A percentile compares a stretch with the other conserved stretches of the same genome.
phyloP scores from a whole-genome alignment of 2,329 filamentous ascomycete genomes.

The Nemania sp. region DNA sequence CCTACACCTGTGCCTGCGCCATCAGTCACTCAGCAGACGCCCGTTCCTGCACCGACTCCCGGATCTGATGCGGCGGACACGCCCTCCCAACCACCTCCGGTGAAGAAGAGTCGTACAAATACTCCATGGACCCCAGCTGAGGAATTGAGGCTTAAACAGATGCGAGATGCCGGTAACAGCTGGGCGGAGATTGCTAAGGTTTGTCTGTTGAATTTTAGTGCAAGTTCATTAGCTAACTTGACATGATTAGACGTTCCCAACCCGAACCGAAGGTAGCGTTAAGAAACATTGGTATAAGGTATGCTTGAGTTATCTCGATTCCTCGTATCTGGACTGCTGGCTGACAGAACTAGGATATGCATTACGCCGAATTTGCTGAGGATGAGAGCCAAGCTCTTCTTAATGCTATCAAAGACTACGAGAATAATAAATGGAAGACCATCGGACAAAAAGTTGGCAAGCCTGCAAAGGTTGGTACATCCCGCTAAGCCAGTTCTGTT shows the following conservation, averaged over 20 bases:
- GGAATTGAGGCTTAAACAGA: constrained; percentile 90
- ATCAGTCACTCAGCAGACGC: constrained; percentile 50
- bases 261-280: constrained; percentile 93
- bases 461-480: constrained; percentile 82
- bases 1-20: constrained; percentile 54
- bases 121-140: constrained; percentile 98
- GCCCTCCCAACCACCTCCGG: constrained; percentile 62
- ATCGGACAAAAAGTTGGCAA: constrained; percentile 98
- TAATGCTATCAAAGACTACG: constrained; percentile 97
- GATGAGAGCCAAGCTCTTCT: constrained; percentile 88
- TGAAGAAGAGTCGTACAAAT: constrained; percentile 97
- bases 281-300: constrained; percentile 99
- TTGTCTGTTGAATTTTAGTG: constrained; percentile 14
- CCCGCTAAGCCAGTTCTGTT: not conserved
- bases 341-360: constrained; percentile 80
- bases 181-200: constrained; percentile 99
- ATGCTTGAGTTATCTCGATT: constrained; percentile 43
- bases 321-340: not conserved
- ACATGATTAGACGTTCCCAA: constrained; percentile 80
- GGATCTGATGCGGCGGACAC: constrained; percentile 53
- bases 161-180: constrained; percentile 92
- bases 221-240: constrained; percentile 25
- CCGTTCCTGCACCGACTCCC: constrained; percentile 48
- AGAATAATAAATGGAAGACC: constrained; percentile 98
- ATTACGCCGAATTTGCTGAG: constrained; percentile 98